phyloP scores from a whole-genome alignment of 1,139 yeast genomes.

The Candida sojae region DNA sequence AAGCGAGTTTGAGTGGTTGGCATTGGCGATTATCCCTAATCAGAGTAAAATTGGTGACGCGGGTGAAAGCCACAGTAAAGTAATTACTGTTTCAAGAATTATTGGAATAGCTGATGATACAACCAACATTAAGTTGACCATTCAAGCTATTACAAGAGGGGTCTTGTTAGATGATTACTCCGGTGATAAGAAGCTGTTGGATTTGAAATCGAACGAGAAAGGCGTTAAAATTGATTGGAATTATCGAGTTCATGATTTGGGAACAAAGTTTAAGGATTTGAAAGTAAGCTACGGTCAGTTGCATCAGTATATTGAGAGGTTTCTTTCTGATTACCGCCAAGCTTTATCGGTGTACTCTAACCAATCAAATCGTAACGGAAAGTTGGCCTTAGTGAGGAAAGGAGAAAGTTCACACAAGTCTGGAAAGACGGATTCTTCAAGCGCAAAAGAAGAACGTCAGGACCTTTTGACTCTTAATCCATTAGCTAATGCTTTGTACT shows the following conservation, averaged over 20 bases:
- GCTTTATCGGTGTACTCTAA: conserved; percentile 20
- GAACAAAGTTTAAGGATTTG: conserved; percentile 25
- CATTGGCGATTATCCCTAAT: conserved; percentile 45
- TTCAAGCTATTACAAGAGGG: conserved; percentile 59
- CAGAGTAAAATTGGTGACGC: conserved; percentile 30
- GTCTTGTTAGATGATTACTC: conserved; percentile 14
- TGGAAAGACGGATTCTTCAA: conserved; percentile 9
- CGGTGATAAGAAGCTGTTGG: background rate
- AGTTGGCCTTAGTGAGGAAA: conserved; percentile 11
- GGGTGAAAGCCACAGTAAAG: conserved; percentile 17
- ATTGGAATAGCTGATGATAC: conserved; percentile 51
- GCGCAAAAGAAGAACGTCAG: conserved; percentile 7
- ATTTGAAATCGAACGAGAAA: conserved; percentile 26
- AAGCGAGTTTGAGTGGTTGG: conserved; percentile 38
- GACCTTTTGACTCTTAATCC: conserved; percentile 59
- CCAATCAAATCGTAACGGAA: conserved; percentile 8
- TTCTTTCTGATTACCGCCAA: conserved; percentile 42
- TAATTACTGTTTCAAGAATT: conserved; percentile 51
- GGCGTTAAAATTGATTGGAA: conserved; percentile 31
- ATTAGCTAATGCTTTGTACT: conserved; percentile 57
- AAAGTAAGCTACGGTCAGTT: conserved; percentile 27
- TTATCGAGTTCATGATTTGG: conserved; percentile 20
- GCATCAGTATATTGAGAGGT: conserved; percentile 43
- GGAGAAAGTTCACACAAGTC: conserved; percentile 5
- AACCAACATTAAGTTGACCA: conserved; percentile 46